These are phyloP conservation scores for Neurospora sp. DNA, from an alignment of 495 filamentous ascomycete species.

Conservation along the genomic window DNA sequence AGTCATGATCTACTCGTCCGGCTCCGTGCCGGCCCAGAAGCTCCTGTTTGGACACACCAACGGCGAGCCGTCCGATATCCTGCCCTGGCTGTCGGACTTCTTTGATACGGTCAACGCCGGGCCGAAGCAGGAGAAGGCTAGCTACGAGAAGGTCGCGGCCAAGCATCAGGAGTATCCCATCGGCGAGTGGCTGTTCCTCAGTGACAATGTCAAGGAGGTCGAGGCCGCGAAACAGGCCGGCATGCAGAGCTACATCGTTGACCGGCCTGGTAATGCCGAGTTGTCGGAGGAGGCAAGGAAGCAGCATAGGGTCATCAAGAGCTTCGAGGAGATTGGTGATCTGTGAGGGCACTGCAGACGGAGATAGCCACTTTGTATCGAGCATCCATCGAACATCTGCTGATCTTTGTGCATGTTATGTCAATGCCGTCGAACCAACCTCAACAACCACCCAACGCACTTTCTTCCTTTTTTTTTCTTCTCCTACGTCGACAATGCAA, in stretches of 20 bases:
- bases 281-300: constrained; percentile 36
- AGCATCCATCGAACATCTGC: background rate
- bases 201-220: constrained; percentile 61
- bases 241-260: constrained; percentile 49
- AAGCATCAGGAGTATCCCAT: constrained; percentile 27
- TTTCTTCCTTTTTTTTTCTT: background rate
- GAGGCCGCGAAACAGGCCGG: constrained; percentile 53
- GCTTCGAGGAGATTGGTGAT: constrained; percentile 31
- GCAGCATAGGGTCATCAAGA: constrained; percentile 32
- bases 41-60: constrained; percentile 60
- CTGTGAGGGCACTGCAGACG: background rate
- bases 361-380: background rate
- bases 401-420: background rate
- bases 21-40: constrained; percentile 61
- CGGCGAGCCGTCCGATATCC: constrained; percentile 44
- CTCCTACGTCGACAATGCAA: background rate
- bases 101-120: constrained; percentile 72
- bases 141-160: constrained; percentile 49
- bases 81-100: constrained; percentile 42
- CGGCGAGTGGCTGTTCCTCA: constrained; percentile 53
- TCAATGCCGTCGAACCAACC: background rate
- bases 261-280: constrained; percentile 53
- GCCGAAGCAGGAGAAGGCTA: constrained; percentile 47
- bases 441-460: background rate
- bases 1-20: constrained; percentile 62